phyloP scores from a whole-genome alignment of 2,329 filamentous ascomycete species.

The Delphinella strobiligena region DNA sequence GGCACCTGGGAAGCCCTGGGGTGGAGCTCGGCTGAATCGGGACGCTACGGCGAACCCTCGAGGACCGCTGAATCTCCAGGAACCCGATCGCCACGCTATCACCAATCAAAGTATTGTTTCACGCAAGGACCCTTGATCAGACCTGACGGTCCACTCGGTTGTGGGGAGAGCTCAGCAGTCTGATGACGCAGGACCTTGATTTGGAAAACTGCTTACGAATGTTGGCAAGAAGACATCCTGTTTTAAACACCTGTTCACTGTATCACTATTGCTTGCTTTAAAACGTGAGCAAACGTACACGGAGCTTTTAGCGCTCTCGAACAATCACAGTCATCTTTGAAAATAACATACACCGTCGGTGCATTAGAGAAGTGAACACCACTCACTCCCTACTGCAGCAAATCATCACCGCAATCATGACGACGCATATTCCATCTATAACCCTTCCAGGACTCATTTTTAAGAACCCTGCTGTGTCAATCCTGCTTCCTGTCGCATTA shows the following conservation, averaged over 20 bases:
- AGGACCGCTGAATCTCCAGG: neutral
- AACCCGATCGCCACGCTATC: neutral
- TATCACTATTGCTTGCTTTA: neutral
- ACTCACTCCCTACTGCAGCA: too few species aligned
- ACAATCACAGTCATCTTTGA: too few species aligned
- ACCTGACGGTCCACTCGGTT: neutral
- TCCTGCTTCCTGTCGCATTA: slow-evolving; percentile 62
- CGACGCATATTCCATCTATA: slow-evolving; percentile 64
- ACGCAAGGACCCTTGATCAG: neutral
- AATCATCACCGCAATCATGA: slow-evolving; percentile 44
- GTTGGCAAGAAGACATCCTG: neutral
- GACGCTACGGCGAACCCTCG: neutral
- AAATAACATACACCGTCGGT: too few species aligned
- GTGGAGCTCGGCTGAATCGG: neutral
- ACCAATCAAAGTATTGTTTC: neutral
- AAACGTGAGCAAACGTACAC: neutral
- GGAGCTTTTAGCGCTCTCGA: too few species aligned
- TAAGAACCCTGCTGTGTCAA: slow-evolving; percentile 56
- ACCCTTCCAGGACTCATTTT: slow-evolving; percentile 64
- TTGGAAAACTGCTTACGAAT: neutral
- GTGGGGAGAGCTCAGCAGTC: neutral
- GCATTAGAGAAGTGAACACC: too few species aligned
- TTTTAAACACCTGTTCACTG: too few species aligned
- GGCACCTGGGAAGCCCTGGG: neutral
- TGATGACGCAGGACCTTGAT: neutral